These are phyloP conservation scores for Xylariales sp. DNA, from an alignment of 2,329 filamentous ascomycete genomes.

Conservation along the genomic window DNA sequence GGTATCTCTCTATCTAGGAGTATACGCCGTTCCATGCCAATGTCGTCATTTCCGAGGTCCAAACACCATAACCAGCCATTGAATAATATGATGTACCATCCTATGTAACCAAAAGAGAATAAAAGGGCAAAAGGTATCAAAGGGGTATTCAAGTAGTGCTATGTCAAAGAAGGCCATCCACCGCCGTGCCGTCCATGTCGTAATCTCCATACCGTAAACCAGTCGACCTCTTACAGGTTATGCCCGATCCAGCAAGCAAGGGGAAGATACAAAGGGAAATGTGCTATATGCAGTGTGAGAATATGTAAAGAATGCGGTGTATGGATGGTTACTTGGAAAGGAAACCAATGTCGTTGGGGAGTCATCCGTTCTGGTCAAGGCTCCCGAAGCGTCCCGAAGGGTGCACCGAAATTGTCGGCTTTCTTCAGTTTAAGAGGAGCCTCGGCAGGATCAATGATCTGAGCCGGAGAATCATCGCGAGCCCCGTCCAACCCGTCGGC, in stretches of 20 bases:
- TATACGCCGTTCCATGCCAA: constrained; percentile 21
- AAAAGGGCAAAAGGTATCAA: constrained; percentile 12
- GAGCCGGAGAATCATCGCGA: background rate
- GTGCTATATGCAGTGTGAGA: background rate
- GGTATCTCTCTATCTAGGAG: no score
- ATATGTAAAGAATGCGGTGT: background rate
- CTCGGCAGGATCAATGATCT: constrained; percentile 5
- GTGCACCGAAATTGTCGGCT: constrained; percentile 9
- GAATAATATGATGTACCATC: background rate
- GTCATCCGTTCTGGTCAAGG: no score
- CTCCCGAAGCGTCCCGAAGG: constrained; percentile 3
- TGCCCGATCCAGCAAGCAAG: background rate
- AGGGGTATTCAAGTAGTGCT: constrained; percentile 10
- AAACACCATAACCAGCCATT: constrained; percentile 20
- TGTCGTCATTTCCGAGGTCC: constrained; percentile 20
- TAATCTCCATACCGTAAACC: background rate
- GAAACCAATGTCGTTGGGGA: no score
- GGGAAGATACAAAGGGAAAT: constrained; percentile 7
- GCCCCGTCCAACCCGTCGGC: background rate
- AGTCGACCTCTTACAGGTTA: background rate
- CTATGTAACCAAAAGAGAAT: background rate
- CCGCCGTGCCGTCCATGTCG: background rate
- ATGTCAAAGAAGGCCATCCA: constrained; percentile 2
- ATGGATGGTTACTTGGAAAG: background rate
- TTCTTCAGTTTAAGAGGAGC: constrained; percentile 7